Conservation (phyloP, 495 filamentous ascomycete species). For the Aspergillus nidulans region DNA sequence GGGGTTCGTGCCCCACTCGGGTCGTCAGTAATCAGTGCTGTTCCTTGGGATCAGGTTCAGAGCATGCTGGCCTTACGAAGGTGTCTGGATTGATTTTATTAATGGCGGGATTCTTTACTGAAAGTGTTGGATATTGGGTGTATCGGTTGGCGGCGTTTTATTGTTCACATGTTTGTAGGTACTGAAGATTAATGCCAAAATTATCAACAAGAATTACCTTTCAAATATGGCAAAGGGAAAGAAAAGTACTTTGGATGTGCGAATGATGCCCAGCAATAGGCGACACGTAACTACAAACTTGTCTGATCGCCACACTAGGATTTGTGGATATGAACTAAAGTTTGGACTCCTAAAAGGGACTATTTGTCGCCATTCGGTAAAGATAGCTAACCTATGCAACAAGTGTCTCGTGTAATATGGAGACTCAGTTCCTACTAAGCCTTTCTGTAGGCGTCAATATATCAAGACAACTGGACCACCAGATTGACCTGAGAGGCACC, state of each 20-base stretch:
- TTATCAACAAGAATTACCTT: too few relatives aligned
- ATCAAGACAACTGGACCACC: constrained; percentile 10
- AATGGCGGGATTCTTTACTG: background rate
- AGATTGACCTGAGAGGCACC: constrained; percentile 6
- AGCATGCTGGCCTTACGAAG: background rate
- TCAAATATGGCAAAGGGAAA: background rate
- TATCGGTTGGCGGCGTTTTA: background rate
- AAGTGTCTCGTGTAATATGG: background rate
- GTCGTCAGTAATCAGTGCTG: background rate
- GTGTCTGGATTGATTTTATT: background rate
- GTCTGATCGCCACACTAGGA: too few relatives aligned
- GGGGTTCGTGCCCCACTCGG: too few relatives aligned
- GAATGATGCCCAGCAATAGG: too few relatives aligned
- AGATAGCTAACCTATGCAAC: constrained; percentile 22
- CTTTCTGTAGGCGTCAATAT: constrained; percentile 11
- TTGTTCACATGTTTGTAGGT: background rate
- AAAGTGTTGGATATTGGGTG: background rate
- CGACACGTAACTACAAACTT: too few relatives aligned
- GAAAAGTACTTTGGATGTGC: too few relatives aligned
- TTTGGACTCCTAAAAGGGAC: background rate
- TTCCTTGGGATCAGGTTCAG: background rate
- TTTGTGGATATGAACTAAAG: background rate
- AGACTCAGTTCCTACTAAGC: background rate
- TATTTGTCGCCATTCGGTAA: constrained; percentile 4
- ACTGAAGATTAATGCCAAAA: background rate